These are phyloP conservation scores for Berkeleyomyces basicola DNA, from an alignment of 2,329 filamentous ascomycete species.

Conservation along the genomic window DNA sequence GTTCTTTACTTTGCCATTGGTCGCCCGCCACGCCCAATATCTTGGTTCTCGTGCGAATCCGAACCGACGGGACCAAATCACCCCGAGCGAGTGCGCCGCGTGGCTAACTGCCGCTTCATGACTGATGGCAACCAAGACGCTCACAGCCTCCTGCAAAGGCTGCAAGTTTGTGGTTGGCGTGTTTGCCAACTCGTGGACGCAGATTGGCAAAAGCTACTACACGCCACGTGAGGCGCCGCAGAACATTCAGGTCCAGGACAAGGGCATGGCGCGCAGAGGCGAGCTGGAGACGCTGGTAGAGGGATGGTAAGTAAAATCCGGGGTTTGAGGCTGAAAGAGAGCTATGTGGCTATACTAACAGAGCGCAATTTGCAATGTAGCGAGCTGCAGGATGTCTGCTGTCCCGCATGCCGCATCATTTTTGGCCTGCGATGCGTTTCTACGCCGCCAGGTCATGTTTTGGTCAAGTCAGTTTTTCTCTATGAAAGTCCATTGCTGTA, in stretches of 20 bases:
- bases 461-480: conserved; percentile 21
- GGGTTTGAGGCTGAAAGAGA: not conserved
- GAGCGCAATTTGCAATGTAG: conserved; percentile 16
- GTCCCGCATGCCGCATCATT: conserved; percentile 19
- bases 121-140: not conserved
- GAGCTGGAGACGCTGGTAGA: conserved; percentile 23
- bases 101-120: too few relatives aligned
- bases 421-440: conserved; percentile 23
- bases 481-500: too few relatives aligned
- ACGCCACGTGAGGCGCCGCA: conserved; percentile 20
- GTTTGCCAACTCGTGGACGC: conserved; percentile 24
- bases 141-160: conserved; percentile 21
- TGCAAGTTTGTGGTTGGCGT: conserved; percentile 20
- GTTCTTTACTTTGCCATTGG: not conserved
- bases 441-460: conserved; percentile 22
- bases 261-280: conserved; percentile 19
- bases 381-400: conserved; percentile 23
- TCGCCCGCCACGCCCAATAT: not conserved
- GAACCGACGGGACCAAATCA: not conserved
- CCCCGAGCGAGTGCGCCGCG: too few relatives aligned
- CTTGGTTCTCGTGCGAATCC: not conserved
- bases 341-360: not conserved
- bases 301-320: conserved; percentile 19
- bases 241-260: conserved; percentile 16
- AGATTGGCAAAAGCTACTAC: conserved; percentile 26